Evolutionary conservation across 163 green algal genomes (phyloP).

Genomic region (Scenedesmus sp.): DNA sequence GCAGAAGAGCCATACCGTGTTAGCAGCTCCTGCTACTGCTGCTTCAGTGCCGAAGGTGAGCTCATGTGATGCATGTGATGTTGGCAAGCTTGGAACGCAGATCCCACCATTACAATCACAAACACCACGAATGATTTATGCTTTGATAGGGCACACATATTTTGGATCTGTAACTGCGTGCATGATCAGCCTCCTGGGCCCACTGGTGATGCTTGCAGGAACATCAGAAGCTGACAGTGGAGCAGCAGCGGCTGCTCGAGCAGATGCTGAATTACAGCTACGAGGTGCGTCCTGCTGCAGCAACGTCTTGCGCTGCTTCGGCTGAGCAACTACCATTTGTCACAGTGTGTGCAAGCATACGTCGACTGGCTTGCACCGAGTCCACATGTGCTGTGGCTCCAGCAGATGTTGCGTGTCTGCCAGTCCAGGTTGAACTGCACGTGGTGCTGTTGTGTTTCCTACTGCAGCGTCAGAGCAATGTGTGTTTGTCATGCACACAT

Average conservation of each 20-base stretch:
- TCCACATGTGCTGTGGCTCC: neutral
- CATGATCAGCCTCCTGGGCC: neutral
- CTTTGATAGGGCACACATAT: neutral
- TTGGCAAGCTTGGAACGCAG: too few species aligned
- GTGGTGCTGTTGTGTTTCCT: too few species aligned
- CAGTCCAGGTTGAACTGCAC: too few species aligned
- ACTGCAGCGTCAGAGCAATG: too few species aligned
- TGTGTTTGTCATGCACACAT: too few species aligned
- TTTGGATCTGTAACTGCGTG: neutral
- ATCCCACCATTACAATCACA: too few species aligned
- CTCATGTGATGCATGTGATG: neutral
- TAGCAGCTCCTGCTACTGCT: neutral
- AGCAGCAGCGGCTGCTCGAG: constrained; percentile 4
- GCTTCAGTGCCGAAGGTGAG: neutral
- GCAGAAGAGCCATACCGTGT: neutral
- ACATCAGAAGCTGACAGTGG: neutral
- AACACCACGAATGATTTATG: neutral
- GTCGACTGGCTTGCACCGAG: neutral
- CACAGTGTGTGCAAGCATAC: neutral
- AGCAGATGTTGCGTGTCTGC: neutral
- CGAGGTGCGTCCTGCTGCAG: neutral
- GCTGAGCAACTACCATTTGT: neutral
- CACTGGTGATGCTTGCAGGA: neutral
- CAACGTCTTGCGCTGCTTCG: too few species aligned
- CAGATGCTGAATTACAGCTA: constrained; percentile 36